Base-by-base conservation (phyloP, 2,329 filamentous ascomycete species). In the Aspergillus sp. region DNA sequence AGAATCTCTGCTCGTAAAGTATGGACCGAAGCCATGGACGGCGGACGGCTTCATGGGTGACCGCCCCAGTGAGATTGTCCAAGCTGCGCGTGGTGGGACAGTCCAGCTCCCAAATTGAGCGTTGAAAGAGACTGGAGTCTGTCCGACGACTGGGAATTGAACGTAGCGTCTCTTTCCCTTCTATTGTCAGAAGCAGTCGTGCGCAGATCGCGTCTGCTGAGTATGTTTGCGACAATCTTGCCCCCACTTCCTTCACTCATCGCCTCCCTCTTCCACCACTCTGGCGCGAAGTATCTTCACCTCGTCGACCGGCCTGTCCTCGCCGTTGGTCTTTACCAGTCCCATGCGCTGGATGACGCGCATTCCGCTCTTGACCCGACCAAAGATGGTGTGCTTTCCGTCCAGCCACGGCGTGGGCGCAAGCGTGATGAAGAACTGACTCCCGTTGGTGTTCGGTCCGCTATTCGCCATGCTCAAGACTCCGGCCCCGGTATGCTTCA, bases 381-480 rank as follows among this genome's bases (percentile, higher is more conserved):
- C 94, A 69, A 99, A 99, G 61, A 99, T 95, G 10, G 92, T 96
- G 71, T 99, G 93, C 73, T 96, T 97, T 19, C 92, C 91, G 73
- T 99, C 94, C 54, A 99, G 76, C 93, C 93, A 97, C 0, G 94
- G 94, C 14, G 94, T 93, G 4, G 93, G 93, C 6, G 91, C 93
- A 31, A 97, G 80, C 0, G 94, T 97, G 61, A 99, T 86, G 70
- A 97, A 97, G 75, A 97, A 99, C 75, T 97, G 94, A 53, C 85
- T 90, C 19, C 93, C 93, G 71, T 97, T 97, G 32, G 93, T 96
- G 71, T 97, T 85, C 7, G 90, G 89, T 0, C 94, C 94, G 14
- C 87, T 86, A 74, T 99, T 99, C 54, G 94, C 94, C 94, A 99
- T 99, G 75, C 87, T 91, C 63, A 99, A 77, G n/a, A 97, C 81